Base-by-base conservation (phyloP, 1,284 basidiomycete species). In the Hymenochaete sp. region DNA sequence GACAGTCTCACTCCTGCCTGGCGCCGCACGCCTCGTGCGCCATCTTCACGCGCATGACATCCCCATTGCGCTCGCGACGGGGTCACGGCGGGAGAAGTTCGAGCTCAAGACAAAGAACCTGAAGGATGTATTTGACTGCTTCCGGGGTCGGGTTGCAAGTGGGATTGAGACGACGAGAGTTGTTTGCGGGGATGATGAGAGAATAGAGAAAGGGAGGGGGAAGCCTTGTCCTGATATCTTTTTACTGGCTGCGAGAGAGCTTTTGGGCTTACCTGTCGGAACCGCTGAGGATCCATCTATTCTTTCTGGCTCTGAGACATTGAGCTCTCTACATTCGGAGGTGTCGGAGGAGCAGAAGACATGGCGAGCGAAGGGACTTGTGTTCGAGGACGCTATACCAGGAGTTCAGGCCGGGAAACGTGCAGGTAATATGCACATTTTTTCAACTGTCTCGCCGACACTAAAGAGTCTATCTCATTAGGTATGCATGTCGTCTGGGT, bases 201-300 rank as follows among this genome's bases (percentile, higher is more conserved):
- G 37, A 45, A 51, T 66, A 35, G 18, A 58, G 53, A 56, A 55
- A 24, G 60, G 59, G 3, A 50, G 63, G 13, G 76, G 80, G 9
- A 89, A 89, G 59, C 85, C 86, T 2, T 64, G 65, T 32, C 84
- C 86, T 10, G 87, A 88, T 60, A 75, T 86, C 13, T 89, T 87
- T 58, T 62, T 89, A 14, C 65, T 68, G 3, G 79, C 84, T 13
- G 86, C 85, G 35, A 66, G 67, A 43, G 66, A 67, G 47, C 61
- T 71, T 48, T 58, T 87, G 35, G 72, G 69, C 14, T 67, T 67
- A 38, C 58, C 70, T 21, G 79, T 84, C 1, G 84, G 83, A 1
- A 59, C 57, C 18, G 62, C 58, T 2, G 67, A 72, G 38, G n/a
- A n/a, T n/a, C n/a, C n/a, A n/a, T n/a, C n/a, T n/a, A n/a, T n/a